Base-by-base conservation (phyloP, 306 rosid species). In the Ormosia emarginata region DNA sequence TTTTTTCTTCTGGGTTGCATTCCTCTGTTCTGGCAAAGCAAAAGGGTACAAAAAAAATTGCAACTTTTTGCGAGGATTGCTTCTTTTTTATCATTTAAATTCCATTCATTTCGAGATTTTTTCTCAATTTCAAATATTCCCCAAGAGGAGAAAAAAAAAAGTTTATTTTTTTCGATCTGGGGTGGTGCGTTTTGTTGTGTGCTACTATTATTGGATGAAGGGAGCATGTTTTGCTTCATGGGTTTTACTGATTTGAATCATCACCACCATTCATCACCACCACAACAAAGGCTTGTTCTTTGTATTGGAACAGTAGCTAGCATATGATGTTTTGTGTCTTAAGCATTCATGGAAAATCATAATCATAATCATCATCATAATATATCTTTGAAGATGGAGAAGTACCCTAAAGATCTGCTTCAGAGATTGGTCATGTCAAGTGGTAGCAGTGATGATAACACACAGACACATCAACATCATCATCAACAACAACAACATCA, bases 391-490 rank as follows among this genome's bases (percentile, higher is more conserved):
- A 82, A 83, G 80, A 86, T 84, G 67, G 94, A 92, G 1, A 88
- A 86, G 13, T 88, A 77, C 83, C 97, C 98, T 7, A 92, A 92
- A 80, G 99, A 96, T 93, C 91, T 96, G 82, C 85, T 96, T 55
- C 91, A 89, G 80, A 91, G 91, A 61, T 85, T 96, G 58, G 63
- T 72, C 74, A 32, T 15, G 7, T 74, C 85, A 39, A 50, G 82
- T 59, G 70, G 46, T 62, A 36, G 14, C 8, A 4, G 13, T 24
- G 6, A 8, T 57, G 63, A 18, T 18, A 32, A 7, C 8, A 49
- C 53, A 2, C 39, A 63, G 50, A n/a, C 83, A 7, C 59, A 72
- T 15, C 85, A 80, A 64, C 39, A 79, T 1, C 77, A 64, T n/a
- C 13, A 58, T 18, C 58, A 33, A 6, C 87, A 81, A 33, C 39